Evolutionary conservation across 208 protist genomes (phyloP), one percentile per base, ranked within the genome.

Genomic region (Blastocrithidia nonstop): DNA sequence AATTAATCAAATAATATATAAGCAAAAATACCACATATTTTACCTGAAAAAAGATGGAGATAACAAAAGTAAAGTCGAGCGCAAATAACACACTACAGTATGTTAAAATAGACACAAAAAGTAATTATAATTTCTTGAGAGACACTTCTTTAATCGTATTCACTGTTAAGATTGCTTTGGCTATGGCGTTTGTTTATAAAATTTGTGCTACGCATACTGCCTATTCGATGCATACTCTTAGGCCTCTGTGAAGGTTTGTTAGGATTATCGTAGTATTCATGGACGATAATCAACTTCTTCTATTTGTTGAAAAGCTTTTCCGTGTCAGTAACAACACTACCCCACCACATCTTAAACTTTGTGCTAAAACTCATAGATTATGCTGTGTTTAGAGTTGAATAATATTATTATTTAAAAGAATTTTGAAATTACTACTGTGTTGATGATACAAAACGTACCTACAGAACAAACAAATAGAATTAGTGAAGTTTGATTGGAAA

Each of bases 351-450:
- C 15, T 57, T 66, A 20, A 57, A 54, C 46, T 73, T 85, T 1
- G 75, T 85, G 27, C 39, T 57, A 39, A 79, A 78, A 0, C 65
- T 53, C 75, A 80, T n/a, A n/a, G n/a, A n/a, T n/a, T n/a, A n/a
- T n/a, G n/a, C n/a, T n/a, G n/a, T n/a, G n/a, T n/a, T n/a, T n/a
- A n/a, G n/a, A n/a, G n/a, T n/a, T n/a, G n/a, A n/a, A n/a, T n/a
- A n/a, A n/a, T n/a, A n/a, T n/a, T n/a, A n/a, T n/a, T n/a, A n/a
- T n/a, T n/a, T n/a, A n/a, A n/a, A n/a, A n/a, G n/a, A n/a, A n/a
- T n/a, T n/a, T n/a, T n/a, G n/a, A n/a, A n/a, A n/a, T n/a, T n/a
- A n/a, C n/a, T n/a, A n/a, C n/a, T n/a, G n/a, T n/a, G n/a, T n/a
- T n/a, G n/a, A n/a, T n/a, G n/a, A n/a, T n/a, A n/a, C n/a, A n/a